These are phyloP conservation scores for Eucalyptus albens DNA, from an alignment of 345 rosid species.

Conservation along the genomic window DNA sequence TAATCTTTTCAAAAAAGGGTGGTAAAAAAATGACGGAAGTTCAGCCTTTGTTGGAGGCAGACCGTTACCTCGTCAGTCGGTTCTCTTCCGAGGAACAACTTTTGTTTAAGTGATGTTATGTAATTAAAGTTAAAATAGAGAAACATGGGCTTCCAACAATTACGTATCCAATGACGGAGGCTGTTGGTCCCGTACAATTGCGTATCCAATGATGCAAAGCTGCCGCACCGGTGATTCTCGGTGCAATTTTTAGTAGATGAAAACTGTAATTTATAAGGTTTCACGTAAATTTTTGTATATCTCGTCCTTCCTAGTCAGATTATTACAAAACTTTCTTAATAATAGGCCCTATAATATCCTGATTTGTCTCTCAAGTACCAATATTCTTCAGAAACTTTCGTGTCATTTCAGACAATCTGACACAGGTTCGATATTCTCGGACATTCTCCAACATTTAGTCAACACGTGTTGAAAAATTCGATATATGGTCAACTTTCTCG, in stretches of 20 bases:
- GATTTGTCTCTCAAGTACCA: background rate
- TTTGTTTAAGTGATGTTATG: background rate
- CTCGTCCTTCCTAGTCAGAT: background rate
- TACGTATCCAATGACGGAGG: background rate
- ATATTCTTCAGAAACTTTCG: too few relatives aligned
- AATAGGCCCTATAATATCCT: background rate
- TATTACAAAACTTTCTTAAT: background rate
- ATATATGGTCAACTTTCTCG: too few relatives aligned
- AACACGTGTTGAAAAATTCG: too few relatives aligned
- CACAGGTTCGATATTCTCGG: too few relatives aligned
- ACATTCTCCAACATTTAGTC: too few relatives aligned
- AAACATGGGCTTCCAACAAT: background rate
- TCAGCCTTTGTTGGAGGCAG: background rate
- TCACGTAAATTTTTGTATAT: background rate
- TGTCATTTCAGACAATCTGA: too few relatives aligned
- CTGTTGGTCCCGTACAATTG: background rate
- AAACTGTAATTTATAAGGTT: background rate
- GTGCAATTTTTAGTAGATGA: background rate
- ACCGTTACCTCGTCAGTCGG: background rate
- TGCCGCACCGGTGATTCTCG: background rate
- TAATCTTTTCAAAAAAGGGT: background rate
- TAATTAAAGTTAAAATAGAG: background rate
- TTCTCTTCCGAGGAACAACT: background rate
- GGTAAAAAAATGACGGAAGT: background rate
- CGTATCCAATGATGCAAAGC: background rate